Base-by-base conservation (phyloP, 2,329 filamentous ascomycete species). In the Tolypocladium guangdongense region DNA sequence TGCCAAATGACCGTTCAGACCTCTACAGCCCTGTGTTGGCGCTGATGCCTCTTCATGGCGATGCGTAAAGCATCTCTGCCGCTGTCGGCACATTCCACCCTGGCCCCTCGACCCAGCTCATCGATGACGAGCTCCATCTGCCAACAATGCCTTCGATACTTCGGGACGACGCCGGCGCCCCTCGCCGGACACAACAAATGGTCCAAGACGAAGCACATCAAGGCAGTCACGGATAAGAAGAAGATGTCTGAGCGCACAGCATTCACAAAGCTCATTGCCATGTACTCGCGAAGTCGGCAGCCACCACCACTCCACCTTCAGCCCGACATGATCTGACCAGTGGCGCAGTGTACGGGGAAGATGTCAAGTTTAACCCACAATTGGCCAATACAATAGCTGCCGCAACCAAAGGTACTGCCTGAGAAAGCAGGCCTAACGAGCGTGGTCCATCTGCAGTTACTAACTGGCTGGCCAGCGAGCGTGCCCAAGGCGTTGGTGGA, bases 141-240 rank as follows among this genome's bases (percentile, higher is more conserved):
- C 59, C 69, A 68, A 39, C 69, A 68, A 68, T 80, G 76, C 58
- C 65, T 71, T 54, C 77, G 79, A 52, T 63, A 68, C 37, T 76
- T 86, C 55, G 68, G 68, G 53, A 73, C 73, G 18, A 76, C 73
- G 18, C 59, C 74, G 10, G 54, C 62, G 8, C 64, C 71, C 16
- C 70, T 72, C 56, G 84, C 86, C 27, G 90, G 90, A 16, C 90
- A 96, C 72, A 96, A 86, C 70, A 87, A 90, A 67, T 99, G 93
- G 93, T 90, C 90, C 54, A 95, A 93, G 64, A 97, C 96, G 72
- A 88, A 86, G 66, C 93, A 97, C 69, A 90, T 93, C 69, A 99
- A 99, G 71, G 90, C 86, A 51, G 88, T 86, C 57, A 87, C 85
- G 54, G 93, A 99, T 68, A 79, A 78, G 55, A 84, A 85, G 61